These are phyloP conservation scores for Allantophomopsis cytisporea DNA, from an alignment of 2,329 filamentous ascomycete species.

Conservation along the genomic window DNA sequence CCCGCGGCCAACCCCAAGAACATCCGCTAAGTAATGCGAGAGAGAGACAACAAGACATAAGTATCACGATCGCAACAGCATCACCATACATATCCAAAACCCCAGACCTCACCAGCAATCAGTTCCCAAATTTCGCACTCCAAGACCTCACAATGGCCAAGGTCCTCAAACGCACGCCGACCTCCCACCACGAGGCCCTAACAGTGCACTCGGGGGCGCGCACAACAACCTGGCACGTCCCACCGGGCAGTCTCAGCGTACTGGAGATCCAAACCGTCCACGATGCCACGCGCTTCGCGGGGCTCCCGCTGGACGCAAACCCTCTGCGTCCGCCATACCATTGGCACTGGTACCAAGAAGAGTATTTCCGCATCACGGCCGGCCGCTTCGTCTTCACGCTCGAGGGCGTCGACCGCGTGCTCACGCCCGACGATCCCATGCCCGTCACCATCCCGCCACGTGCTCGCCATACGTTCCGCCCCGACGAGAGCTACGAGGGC, in stretches of 20 bases:
- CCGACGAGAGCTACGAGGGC: not conserved
- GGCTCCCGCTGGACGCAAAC: not conserved
- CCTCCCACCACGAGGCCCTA: not conserved
- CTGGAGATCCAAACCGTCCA: not conserved
- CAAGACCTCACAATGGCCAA: not conserved
- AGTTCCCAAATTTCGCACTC: no score
- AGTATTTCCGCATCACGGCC: not conserved
- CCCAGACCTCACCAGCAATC: no score
- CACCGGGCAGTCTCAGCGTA: not conserved
- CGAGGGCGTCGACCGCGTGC: not conserved
- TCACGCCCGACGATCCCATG: not conserved
- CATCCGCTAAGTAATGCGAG: no score
- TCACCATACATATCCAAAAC: no score
- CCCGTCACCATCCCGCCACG: not conserved
- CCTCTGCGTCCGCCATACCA: not conserved
- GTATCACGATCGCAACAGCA: no score
- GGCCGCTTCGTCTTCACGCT: slow-evolving; percentile 1
- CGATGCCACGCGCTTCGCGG: not conserved
- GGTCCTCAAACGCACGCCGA: not conserved
- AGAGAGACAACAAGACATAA: no score
- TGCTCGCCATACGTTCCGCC: not conserved
- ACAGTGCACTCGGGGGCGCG: not conserved
- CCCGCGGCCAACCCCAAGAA: no score
- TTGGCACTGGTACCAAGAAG: slow-evolving; percentile 1
- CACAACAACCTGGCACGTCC: not conserved